Evolutionary conservation across 2,329 filamentous ascomycete species (phyloP).

Genomic region (Acarospora socialis): DNA sequence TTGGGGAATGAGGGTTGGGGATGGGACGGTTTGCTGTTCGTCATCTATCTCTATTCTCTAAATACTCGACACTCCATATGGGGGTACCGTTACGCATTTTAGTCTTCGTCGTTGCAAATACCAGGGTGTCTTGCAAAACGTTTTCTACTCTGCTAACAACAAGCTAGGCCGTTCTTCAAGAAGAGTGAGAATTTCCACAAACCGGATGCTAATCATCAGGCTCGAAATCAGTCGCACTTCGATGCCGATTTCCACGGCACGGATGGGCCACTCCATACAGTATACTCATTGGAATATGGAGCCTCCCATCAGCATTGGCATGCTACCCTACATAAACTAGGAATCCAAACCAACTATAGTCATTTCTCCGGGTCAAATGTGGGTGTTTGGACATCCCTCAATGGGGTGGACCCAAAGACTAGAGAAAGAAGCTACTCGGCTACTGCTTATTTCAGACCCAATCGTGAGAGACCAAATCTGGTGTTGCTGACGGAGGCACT

Average conservation of each 20-base stretch:
- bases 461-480: constrained; percentile 29
- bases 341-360: constrained; percentile 23
- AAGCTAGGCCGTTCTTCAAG: constrained; percentile 37
- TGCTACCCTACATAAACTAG: constrained; percentile 24
- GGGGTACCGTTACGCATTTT: no score
- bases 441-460: constrained; percentile 27
- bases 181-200: constrained; percentile 32
- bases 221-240: constrained; percentile 16
- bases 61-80: no score
- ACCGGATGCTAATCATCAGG: constrained; percentile 17
- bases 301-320: constrained; percentile 34
- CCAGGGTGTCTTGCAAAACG: constrained; percentile 35
- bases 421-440: constrained; percentile 29
- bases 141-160: not conserved
- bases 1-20: no score
- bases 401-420: constrained; percentile 22
- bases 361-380: constrained; percentile 28
- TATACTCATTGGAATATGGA: constrained; percentile 16
- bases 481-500: constrained; percentile 33
- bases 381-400: constrained; percentile 27
- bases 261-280: constrained; percentile 23
- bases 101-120: no score
- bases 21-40: no score
- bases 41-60: no score
- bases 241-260: constrained; percentile 18